phyloP scores from a whole-genome alignment of 148 eudicot species.

The Chenopodium formosanum region DNA sequence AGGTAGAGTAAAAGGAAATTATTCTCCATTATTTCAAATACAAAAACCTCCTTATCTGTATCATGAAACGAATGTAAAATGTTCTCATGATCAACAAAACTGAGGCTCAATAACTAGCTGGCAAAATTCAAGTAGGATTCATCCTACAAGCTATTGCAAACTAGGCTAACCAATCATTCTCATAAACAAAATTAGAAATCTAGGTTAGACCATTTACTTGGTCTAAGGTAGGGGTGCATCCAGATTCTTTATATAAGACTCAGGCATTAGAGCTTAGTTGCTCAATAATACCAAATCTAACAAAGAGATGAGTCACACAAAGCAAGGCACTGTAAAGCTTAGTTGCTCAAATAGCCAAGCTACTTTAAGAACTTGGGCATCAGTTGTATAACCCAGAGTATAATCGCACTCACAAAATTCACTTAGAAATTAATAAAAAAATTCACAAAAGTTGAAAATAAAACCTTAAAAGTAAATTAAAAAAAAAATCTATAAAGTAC shows the following conservation, averaged over 20 bases:
- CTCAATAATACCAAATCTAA: too few relatives aligned
- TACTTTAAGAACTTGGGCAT: too few relatives aligned
- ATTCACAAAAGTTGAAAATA: too few relatives aligned
- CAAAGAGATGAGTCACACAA: too few relatives aligned
- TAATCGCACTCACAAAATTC: too few relatives aligned
- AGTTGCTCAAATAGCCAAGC: too few relatives aligned
- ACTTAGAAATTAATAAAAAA: too few relatives aligned
- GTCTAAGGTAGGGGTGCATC: slow-evolving; percentile 70
- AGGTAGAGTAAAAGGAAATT: not conserved
- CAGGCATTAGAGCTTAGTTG: slow-evolving; percentile 72
- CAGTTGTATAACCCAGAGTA: too few relatives aligned
- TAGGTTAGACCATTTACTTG: slow-evolving; percentile 44
- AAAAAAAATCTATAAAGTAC: too few relatives aligned
- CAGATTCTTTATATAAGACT: slow-evolving; percentile 69
- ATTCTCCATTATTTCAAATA: not conserved
- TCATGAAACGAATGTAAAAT: not conserved
- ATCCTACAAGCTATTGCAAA: not conserved
- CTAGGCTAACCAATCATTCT: not conserved
- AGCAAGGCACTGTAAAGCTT: too few relatives aligned
- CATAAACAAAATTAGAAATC: not conserved
- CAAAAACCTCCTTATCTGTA: not conserved
- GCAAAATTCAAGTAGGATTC: not conserved
- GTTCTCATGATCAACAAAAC: not conserved
- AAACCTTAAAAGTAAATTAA: too few relatives aligned
- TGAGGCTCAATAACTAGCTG: not conserved